Evolutionary conservation across 345 rosid species (phyloP), one percentile per base, ranked within the genome.

Genomic region (Hibiscus trionum): DNA sequence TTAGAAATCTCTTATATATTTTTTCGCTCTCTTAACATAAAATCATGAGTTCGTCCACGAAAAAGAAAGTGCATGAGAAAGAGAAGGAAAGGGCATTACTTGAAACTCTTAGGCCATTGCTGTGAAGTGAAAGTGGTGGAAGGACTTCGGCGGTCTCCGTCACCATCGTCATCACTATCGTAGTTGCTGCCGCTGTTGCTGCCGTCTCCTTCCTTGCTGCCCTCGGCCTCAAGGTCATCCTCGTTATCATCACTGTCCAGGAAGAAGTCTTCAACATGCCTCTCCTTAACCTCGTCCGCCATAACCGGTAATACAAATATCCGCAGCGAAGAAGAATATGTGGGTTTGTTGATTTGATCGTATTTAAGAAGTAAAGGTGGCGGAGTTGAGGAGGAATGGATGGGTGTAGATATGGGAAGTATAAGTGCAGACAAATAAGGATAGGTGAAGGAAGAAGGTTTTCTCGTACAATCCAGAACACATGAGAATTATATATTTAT

Each of bases 61-160:
- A 21, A 21, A 37, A 5, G 1, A 37, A 5, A 39, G 44, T 39
- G 44, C 10, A 58, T 24, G 29, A 56, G 1, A 2, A 26, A 59
- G 46, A 5, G 66, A 6, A 35, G 8, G 2, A 29, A 16, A 50
- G n/a, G n/a, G 12, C n/a, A 26, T 59, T 75, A 91, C 97, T 86
- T 84, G 82, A 62, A 92, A 75, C 96, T 92, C 72, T 81, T 91
- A 2, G 97, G 97, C 97, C 96, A 90, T 76, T 84, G 91, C 59
- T 79, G 87, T 64, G 89, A 87, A 67, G 80, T 52, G 73, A 86
- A 80, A 63, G 86, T 17, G 66, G 50, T 66, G 16, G 70, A n/a
- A 26, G 1, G 27, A 21, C 29, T 42, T 11, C 66, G 9, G 9
- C 39, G 3, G 10, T 12, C 16, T 11, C 53, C 53, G 53, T 73